phyloP scores from a whole-genome alignment of 106 monocot genomes.

The Platanthera guangdongensis region DNA sequence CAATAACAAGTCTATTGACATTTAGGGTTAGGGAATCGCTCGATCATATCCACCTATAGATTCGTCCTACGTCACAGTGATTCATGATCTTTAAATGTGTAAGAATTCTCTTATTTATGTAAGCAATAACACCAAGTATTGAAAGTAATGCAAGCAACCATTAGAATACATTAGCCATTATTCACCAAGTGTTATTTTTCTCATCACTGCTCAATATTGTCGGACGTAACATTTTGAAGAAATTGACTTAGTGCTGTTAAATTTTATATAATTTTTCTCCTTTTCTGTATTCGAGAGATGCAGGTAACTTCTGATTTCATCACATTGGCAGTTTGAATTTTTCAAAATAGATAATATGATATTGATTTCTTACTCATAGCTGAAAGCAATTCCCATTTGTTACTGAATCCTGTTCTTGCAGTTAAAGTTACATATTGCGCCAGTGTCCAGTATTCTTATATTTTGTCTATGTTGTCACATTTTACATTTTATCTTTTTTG shows the following conservation, averaged over 20 bases:
- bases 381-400: background rate
- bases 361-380: background rate
- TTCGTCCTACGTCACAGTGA: too few species aligned
- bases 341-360: background rate
- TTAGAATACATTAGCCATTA: too few species aligned
- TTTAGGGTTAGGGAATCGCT: too few species aligned
- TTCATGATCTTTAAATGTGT: too few species aligned
- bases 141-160: too few species aligned
- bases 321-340: background rate
- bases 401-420: background rate
- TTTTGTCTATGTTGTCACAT: background rate
- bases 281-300: background rate
- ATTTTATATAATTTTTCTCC: background rate
- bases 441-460: background rate
- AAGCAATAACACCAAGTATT: too few species aligned
- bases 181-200: too few species aligned
- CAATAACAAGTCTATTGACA: too few species aligned
- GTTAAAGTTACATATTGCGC: background rate
- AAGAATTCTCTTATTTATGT: too few species aligned
- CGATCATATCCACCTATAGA: too few species aligned
- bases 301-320: background rate
- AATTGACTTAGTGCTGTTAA: background rate
- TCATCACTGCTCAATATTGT: too few species aligned
- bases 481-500: constrained; percentile 3
- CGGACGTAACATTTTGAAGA: too few species aligned